Evolutionary conservation across 73 alveolate genomes (phyloP), one percentile per base, ranked within the genome.

Genomic region (Paramecium sexaurelia): DNA sequence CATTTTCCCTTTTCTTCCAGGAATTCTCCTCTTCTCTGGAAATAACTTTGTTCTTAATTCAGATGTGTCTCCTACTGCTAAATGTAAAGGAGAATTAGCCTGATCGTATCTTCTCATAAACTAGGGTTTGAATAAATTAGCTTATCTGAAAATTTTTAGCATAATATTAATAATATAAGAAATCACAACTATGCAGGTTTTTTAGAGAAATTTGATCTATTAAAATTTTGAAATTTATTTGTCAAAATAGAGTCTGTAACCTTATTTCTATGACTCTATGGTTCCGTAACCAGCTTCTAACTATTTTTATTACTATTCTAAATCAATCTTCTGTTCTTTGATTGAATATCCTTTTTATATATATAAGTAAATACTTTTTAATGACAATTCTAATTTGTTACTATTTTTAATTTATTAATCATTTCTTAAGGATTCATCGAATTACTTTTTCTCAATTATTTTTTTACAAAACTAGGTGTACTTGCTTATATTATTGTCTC

Each of bases 61-160:
- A n/a, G 67, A 69, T n/a, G 85, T 71, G 13, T 86, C 93, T 4
- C 45, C 69, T 1, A 61, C n/a, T 10, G 93, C 93, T 22, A 35
- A 3, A 75, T 86, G 93, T n/a, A 86, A 41, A 86, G 93, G 93
- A 61, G 93, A 86, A 86, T 86, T 69, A 9, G 93, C 93, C 75
- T 51, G 20, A 86, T 86, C 92, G 29, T 67, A 67, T 85, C 92
- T 85, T 55, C 92, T 85, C 82, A 85, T 36, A 85, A 85, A 33
- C 24, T 85, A 56, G 22, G 92, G 83, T 22, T 66, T 29, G 13
- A 66, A 66, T 26, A 66, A 32, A 66, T 66, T 66, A 66, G 37
- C 47, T 22, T 66, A 66, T 66, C 83, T 51, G 33, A 51, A 51
- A 51, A 51, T n/a, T 51, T 51, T 51, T 10, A 51, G 67, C 67